These are phyloP conservation scores for Umbelopsis ramanniana DNA, from an alignment of 192 early-diverging fungal genomes.

Conservation along the genomic window DNA sequence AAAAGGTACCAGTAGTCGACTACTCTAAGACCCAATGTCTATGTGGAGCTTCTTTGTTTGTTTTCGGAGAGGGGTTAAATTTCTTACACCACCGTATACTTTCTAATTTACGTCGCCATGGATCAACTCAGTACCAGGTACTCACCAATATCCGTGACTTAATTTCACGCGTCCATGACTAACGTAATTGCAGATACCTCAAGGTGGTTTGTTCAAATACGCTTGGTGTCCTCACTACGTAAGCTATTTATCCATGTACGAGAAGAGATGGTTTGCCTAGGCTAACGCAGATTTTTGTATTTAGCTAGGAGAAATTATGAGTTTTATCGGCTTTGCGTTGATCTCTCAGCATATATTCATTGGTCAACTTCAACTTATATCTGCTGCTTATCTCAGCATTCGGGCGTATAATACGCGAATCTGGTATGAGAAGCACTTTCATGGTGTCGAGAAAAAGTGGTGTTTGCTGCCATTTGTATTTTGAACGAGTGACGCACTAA, in stretches of 20 bases:
- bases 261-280: neutral
- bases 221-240: slow-evolving; percentile 44
- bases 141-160: neutral
- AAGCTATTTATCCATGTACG: neutral
- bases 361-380: neutral
- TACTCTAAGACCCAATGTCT: neutral
- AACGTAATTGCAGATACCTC: slow-evolving; percentile 26
- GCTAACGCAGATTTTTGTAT: neutral
- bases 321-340: slow-evolving; percentile 21
- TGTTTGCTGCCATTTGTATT: slow-evolving; percentile 28
- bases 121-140: slow-evolving; percentile 30
- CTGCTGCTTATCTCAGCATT: slow-evolving; percentile 15
- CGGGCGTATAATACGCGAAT: slow-evolving; percentile 26
- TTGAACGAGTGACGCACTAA: neutral
- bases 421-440: slow-evolving; percentile 29
- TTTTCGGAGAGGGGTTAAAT: slow-evolving; percentile 32
- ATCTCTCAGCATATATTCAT: slow-evolving; percentile 18
- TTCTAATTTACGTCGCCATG: slow-evolving; percentile 12
- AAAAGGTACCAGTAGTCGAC: neutral
- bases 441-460: neutral
- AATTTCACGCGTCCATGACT: neutral
- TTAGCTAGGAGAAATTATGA: slow-evolving; percentile 36
- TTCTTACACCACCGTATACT: slow-evolving; percentile 32
- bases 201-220: slow-evolving; percentile 29
- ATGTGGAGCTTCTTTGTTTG: slow-evolving; percentile 7